phyloP scores from a whole-genome alignment of 192 early-diverging fungal species.

The Linnemannia exigua region DNA sequence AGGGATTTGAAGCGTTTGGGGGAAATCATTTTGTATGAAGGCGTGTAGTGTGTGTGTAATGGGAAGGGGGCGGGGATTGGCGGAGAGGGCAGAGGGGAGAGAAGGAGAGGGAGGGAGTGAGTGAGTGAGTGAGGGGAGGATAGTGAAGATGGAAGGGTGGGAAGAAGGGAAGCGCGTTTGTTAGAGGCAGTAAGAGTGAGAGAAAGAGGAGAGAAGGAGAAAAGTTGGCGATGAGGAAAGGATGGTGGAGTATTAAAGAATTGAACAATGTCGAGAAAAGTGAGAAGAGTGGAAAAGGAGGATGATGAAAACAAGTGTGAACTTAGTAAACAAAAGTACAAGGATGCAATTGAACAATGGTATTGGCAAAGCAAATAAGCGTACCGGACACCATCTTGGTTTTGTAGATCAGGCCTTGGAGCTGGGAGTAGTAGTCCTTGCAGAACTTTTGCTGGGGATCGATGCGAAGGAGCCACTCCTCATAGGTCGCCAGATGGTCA shows the following conservation, averaged over 20 bases:
- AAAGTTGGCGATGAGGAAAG: background rate
- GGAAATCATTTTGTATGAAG: conserved; percentile 8
- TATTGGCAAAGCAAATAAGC: background rate
- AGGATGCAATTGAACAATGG: background rate
- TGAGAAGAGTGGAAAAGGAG: background rate
- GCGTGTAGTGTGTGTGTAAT: background rate
- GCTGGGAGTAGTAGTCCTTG: conserved; percentile 22
- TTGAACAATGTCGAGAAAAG: background rate
- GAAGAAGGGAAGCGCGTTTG: background rate
- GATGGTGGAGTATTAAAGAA: background rate
- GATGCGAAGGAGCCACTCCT: conserved; percentile 48
- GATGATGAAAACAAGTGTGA: too few species aligned
- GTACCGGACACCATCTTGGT: conserved; percentile 41
- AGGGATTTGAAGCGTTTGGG: conserved; percentile 15
- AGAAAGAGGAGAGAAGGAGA: background rate
- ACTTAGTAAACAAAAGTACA: background rate
- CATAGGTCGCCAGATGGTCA: conserved; percentile 42
- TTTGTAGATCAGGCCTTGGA: conserved; percentile 45
- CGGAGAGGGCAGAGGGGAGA: background rate
- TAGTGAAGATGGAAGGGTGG: background rate
- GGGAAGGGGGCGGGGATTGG: background rate
- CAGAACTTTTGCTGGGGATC: conserved; percentile 40
- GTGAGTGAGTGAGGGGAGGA: background rate
- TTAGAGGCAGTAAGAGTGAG: background rate
- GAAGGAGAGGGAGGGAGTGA: background rate